These are phyloP conservation scores for Gliomastix tumulicola DNA, from an alignment of 2,329 filamentous ascomycete genomes.

Conservation along the genomic window DNA sequence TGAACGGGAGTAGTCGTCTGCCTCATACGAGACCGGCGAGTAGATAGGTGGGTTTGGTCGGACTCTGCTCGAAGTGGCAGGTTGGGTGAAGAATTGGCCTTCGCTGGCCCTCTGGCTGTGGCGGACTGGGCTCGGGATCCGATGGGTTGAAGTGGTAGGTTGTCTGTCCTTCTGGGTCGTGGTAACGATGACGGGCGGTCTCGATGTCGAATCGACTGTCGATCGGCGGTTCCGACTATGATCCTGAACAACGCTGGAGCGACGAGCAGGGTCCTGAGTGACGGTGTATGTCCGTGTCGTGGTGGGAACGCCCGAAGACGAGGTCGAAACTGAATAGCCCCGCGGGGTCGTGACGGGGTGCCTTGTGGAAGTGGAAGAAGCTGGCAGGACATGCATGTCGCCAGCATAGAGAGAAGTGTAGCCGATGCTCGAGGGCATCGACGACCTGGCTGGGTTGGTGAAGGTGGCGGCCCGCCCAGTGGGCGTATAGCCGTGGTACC, in stretches of 20 bases:
- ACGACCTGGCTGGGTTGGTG: conserved; percentile 44
- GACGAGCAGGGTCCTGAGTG: conserved; percentile 42
- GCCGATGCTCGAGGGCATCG: conserved; percentile 42
- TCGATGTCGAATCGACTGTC: conserved; percentile 40
- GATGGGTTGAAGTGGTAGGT: conserved; percentile 24
- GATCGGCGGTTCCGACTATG: conserved; percentile 41
- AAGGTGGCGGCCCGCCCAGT: conserved; percentile 35
- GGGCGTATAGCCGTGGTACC: conserved; percentile 28
- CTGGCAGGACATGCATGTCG: conserved; percentile 47
- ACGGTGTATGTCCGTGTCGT: conserved; percentile 49
- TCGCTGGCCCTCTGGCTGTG: conserved; percentile 48
- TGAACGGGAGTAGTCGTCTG: conserved; percentile 8
- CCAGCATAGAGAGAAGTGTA: conserved; percentile 43
- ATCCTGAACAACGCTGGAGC: conserved; percentile 38
- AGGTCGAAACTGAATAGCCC: conserved; percentile 22
- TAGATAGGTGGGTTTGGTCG: not conserved
- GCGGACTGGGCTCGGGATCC: conserved; percentile 37
- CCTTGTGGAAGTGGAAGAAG: conserved; percentile 23
- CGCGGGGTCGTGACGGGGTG: conserved; percentile 21
- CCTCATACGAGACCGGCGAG: not conserved
- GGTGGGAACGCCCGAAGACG: conserved; percentile 27
- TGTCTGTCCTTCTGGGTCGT: conserved; percentile 37
- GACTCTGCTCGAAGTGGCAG: conserved; percentile 33
- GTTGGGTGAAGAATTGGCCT: conserved; percentile 44
- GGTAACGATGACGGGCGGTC: conserved; percentile 51